Conservation (phyloP, 2,329 filamentous ascomycete species). For the Fusarium globosum region DNA sequence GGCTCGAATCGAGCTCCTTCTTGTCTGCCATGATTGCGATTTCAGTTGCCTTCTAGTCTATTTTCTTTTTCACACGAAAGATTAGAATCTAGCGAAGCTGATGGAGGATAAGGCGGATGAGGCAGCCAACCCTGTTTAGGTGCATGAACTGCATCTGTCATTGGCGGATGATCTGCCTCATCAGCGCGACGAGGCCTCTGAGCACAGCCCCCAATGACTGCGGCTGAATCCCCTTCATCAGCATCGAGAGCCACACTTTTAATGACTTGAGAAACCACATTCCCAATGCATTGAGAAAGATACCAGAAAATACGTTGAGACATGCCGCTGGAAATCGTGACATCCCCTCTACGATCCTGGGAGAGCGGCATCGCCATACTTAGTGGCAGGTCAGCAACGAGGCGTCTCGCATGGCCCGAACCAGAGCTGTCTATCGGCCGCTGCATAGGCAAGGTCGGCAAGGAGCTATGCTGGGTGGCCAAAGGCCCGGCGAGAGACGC, state of each 20-base stretch:
- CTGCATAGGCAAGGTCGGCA: background rate
- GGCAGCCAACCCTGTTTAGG: background rate
- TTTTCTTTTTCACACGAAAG: background rate
- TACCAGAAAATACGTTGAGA: background rate
- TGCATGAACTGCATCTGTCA: background rate
- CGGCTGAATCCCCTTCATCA: background rate
- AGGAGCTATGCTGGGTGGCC: background rate
- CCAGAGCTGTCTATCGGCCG: background rate
- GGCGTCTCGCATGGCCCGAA: background rate
- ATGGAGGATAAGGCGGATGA: background rate
- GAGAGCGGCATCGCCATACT: background rate
- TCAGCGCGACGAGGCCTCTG: background rate
- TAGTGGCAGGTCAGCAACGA: background rate
- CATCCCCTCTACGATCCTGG: background rate
- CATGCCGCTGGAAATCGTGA: background rate
- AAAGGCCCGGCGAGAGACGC: background rate
- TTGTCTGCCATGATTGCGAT: background rate
- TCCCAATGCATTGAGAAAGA: background rate
- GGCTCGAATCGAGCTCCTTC: background rate
- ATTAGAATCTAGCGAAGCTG: rapidly evolving
- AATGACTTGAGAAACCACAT: background rate
- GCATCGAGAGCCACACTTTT: background rate
- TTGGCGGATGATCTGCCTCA: background rate
- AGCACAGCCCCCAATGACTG: background rate
- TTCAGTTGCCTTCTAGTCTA: rapidly evolving